Percentiles rank a stretch among this genome's conserved stretches.
Conservation (phyloP, 768 basidiomycete genomes). For the Galerina marginata region DNA sequence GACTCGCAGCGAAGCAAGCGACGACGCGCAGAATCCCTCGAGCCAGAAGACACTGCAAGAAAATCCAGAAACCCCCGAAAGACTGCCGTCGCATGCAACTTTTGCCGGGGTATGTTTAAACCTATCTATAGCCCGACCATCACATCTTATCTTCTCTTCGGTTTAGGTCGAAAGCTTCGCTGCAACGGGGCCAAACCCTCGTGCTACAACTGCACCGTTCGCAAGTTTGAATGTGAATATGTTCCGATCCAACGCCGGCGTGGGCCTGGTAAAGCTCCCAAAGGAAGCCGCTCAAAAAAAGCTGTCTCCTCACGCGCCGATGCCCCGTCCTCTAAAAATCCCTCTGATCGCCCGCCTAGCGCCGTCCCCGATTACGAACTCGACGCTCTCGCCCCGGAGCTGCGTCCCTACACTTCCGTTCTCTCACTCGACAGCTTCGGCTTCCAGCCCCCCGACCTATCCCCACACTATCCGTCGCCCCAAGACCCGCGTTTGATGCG, state of each 20-base stretch:
- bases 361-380: slow-evolving; percentile 28
- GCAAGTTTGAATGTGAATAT: slow-evolving; percentile 59
- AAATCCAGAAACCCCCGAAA: slow-evolving; percentile 45
- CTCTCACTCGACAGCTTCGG: slow-evolving; percentile 34
- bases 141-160: slow-evolving; percentile 7
- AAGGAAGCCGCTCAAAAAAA: slow-evolving; percentile 58
- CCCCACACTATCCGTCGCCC: slow-evolving; percentile 22
- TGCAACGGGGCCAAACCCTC: slow-evolving; percentile 71
- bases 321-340: slow-evolving; percentile 11
- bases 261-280: slow-evolving; percentile 78
- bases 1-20: slow-evolving; percentile 34
- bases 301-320: slow-evolving; percentile 12
- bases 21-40: slow-evolving; percentile 30
- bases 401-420: slow-evolving; percentile 37
- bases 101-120: slow-evolving; percentile 66
- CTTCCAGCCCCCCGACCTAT: slow-evolving; percentile 32
- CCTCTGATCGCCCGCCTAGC: slow-evolving; percentile 18
- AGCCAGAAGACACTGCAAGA: slow-evolving; percentile 29
- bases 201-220: slow-evolving; percentile 66
- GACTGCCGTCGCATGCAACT: slow-evolving; percentile 73
- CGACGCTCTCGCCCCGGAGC: slow-evolving; percentile 34
- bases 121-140: slow-evolving; percentile 21
- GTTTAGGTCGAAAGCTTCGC: slow-evolving; percentile 71
- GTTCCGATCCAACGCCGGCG: slow-evolving; percentile 58
- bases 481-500: slow-evolving; percentile 15